Base-by-base conservation (phyloP, 148 eudicot genomes). In the Arbutus unedo region DNA sequence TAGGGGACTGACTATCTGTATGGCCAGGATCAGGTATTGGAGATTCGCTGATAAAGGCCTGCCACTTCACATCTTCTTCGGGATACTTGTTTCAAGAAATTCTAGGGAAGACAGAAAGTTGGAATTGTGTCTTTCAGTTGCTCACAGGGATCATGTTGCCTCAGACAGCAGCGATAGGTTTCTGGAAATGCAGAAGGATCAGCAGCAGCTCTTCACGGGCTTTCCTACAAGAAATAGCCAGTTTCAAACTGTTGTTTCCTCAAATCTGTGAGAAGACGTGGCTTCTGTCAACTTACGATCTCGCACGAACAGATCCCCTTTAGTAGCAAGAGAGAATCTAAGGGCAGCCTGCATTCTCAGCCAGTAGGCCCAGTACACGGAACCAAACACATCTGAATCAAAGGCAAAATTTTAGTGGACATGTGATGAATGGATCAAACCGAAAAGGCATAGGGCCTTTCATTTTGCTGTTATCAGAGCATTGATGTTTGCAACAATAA, bases 141-240 rank as follows among this genome's bases (percentile, higher is more conserved):
- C 71, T 66, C 71, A 25, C 43, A 66, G 71, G 71, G 43, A 25
- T 66, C 71, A 25, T 25, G 71, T 66, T 66, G 71, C 71, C 7
- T 25, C 25, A 0, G 16, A 66, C 15, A 11, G 43, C 2, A 1
- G 4, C 23, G 16, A 66, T 66, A 10, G 71, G 71, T 66, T 66
- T 66, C 71, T 66, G 7, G 44, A 23, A 21, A 62, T 62, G 68
- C 68, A 23, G 38, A 62, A 62, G 41, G 43, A 25, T 66, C 16
- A 31, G 44, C 44, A 66, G 43, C 71, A 25, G 23, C 43, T 66
- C 71, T 66, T 66, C 44, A 25, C 31, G 11, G 16, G 71, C 15
- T 66, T 66, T 66, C 43, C 43, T 66, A 66, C 43, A 66, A 31
- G 71, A 66, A 66, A 66, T 66, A 31, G 43, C 38, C 44, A 25